Conservation (phyloP, 129 eudicot species). For the Lonicera japonica region DNA sequence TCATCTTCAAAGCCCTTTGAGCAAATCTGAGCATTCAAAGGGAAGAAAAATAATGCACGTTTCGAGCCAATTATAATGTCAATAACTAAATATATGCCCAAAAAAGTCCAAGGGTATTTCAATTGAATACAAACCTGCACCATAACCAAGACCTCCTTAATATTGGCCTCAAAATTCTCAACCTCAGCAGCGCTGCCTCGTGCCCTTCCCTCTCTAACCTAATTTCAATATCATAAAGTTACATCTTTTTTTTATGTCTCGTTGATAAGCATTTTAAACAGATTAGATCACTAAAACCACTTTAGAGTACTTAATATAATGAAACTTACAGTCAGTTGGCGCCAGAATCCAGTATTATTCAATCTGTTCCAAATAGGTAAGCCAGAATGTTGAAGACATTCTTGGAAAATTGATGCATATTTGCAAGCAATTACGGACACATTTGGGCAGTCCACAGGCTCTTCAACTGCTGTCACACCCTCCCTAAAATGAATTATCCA, state of each 20-base stretch:
- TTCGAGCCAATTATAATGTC: background rate
- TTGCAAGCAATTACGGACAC: conserved; percentile 60
- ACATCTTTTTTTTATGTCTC: too few relatives aligned
- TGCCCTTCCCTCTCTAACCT: conserved; percentile 90
- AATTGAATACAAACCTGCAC: conserved; percentile 56
- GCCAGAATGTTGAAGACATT: conserved; percentile 54
- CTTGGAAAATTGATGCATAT: conserved; percentile 75
- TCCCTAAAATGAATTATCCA: conserved; percentile 41
- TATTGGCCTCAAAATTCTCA: conserved; percentile 32
- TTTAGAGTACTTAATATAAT: background rate
- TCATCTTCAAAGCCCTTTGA: conserved; percentile 50
- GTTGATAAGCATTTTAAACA: background rate
- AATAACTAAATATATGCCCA: background rate
- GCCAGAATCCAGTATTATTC: conserved; percentile 92
- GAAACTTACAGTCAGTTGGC: conserved; percentile 79
- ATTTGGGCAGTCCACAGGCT: conserved; percentile 79
- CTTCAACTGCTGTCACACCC: conserved; percentile 95
- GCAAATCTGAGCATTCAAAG: conserved; percentile 41
- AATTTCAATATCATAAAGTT: conserved; percentile 5
- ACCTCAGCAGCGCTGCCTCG: conserved; percentile 24
- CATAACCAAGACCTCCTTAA: conserved; percentile 80
- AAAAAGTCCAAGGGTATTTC: background rate
- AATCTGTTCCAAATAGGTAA: conserved; percentile 85
- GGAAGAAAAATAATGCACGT: background rate
- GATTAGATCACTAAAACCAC: background rate